Evolutionary conservation across 1,139 yeast genomes (phyloP).

Genomic region (Starmera stellimalicola): DNA sequence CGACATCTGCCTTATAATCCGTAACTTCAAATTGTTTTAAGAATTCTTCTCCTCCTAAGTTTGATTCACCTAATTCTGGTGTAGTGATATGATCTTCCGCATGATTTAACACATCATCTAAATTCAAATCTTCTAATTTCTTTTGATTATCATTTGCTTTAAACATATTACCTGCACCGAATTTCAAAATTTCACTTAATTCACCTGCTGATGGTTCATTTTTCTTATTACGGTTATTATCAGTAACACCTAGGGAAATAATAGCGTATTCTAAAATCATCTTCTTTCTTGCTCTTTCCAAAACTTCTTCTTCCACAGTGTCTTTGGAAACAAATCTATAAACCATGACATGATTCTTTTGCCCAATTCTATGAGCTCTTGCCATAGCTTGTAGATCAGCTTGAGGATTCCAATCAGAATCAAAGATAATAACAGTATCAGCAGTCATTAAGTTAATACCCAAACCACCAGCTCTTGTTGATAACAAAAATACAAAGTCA

Average conservation of each 20-base stretch:
- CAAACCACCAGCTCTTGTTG: constrained; percentile 97
- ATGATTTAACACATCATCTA: constrained; percentile 91
- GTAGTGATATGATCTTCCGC: constrained; percentile 97
- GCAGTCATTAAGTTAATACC: constrained; percentile 99
- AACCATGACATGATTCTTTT: constrained; percentile 94
- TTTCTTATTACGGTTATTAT: constrained; percentile 35
- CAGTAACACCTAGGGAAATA: constrained; percentile 91
- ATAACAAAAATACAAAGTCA: constrained; percentile 82
- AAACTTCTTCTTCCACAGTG: constrained; percentile 93
- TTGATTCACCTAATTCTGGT: constrained; percentile 93
- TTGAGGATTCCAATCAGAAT: constrained; percentile 98
- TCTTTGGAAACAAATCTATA: constrained; percentile 95
- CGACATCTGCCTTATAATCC: constrained; percentile 95
- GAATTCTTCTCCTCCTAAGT: constrained; percentile 96
- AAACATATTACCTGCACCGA: constrained; percentile 99
- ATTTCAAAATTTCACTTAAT: constrained; percentile 84
- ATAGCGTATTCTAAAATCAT: constrained; percentile 98
- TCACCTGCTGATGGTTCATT: constrained; percentile 79
- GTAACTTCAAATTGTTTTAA: constrained; percentile 96
- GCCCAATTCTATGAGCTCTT: constrained; percentile 98
- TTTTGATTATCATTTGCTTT: constrained; percentile 86
- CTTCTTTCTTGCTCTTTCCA: constrained; percentile 94
- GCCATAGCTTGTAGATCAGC: constrained; percentile 99
- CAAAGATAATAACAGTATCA: constrained; percentile 94
- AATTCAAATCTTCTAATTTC: constrained; percentile 87